A percentile compares a stretch with the other conserved stretches of the same genome.
These are phyloP conservation scores for Xylariaceae sp. DNA, from an alignment of 2,329 filamentous ascomycete genomes.

Conservation along the genomic window DNA sequence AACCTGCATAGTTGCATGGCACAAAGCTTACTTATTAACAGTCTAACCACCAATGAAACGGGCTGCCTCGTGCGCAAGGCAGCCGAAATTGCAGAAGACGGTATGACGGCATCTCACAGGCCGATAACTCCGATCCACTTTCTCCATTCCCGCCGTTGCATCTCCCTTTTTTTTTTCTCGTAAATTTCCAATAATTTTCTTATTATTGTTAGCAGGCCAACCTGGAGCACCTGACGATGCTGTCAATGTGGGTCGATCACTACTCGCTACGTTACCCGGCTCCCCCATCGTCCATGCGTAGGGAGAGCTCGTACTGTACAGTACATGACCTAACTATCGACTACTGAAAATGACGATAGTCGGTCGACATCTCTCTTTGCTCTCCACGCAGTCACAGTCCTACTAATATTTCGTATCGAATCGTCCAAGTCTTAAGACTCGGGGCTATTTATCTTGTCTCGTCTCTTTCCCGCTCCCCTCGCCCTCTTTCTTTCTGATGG, in stretches of 20 bases:
- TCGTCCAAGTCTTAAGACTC: background rate
- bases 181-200: background rate
- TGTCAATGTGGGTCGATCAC: too few species aligned
- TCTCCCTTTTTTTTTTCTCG: background rate
- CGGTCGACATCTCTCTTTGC: background rate
- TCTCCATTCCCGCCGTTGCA: background rate
- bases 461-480: too few species aligned
- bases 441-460: too few species aligned
- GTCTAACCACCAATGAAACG: background rate
- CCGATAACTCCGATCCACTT: background rate
- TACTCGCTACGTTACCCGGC: too few species aligned
- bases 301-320: too few species aligned
- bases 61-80: conserved; percentile 6
- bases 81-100: background rate
- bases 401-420: background rate
- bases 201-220: too few species aligned
- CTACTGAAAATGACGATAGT: background rate
- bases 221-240: too few species aligned
- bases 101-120: background rate
- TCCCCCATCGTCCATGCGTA: too few species aligned
- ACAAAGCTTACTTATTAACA: background rate
- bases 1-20: too few species aligned
- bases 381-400: background rate
- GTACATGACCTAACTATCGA: background rate
- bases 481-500: background rate